Base-by-base conservation (phyloP, 192 early-diverging fungal species). In the Lobulomyces angularis region DNA sequence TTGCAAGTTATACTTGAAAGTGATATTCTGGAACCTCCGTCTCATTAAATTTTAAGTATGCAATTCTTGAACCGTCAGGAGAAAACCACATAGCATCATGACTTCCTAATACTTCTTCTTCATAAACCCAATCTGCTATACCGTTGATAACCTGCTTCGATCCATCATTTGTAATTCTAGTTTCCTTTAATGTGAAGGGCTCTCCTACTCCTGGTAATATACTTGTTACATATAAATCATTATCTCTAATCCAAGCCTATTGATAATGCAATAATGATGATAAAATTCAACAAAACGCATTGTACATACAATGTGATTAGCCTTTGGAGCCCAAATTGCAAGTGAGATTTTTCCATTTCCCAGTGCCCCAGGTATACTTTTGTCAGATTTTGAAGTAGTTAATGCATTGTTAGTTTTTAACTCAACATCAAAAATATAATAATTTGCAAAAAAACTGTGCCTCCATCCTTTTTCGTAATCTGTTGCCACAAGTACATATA, bases 41-140 rank as follows among this genome's bases (percentile, higher is more conserved):
- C 45, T 95, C 91, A 54, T 93, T 79, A 35, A 93, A 80, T 20
- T 86, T 78, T 41, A 97, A 49, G 53, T 75, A 97, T 0, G 84
- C 83, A 23, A 97, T 37, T 3, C 69, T 68, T 18, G 55, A 65
- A 8, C 71, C 83, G 35, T 86, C 83, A 8, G 86, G 83, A 1
- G 86, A 83, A 81, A 91, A 92, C 86, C 88, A 91, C 12, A 87
- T 48, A 3, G 89, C 76, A 8, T 63, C 59, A 8, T 78, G 67
- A 0, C 53, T 53, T 5, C 46, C 59, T 34, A 85, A 70, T 0
- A 97, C 83, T 52, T 97, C 93, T 54, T 97, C 94, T 57, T 95
- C 90, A 45, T 97, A 97, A 0, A 93, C 90, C 93, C 93, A 97
- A 59, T 97, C 93, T n/a, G 88, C 78, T 5, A 94, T 67, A 5